Conservation (phyloP, 805 yeast species). For the Teunomyces gatunensis region DNA sequence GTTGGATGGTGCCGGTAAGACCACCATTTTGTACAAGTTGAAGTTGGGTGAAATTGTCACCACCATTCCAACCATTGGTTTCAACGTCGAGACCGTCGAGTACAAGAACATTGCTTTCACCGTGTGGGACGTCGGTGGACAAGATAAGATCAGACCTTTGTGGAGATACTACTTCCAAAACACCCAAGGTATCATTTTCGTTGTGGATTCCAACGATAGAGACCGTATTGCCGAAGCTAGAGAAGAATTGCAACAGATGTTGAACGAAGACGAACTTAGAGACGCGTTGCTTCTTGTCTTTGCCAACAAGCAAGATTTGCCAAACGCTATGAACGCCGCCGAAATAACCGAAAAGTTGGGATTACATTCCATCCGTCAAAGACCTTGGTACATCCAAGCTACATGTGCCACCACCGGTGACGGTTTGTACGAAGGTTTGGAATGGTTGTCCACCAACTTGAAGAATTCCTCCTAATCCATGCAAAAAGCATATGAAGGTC, state of each 20-base stretch:
- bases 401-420: conserved; percentile 94
- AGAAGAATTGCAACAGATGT: conserved; percentile 44
- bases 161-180: conserved; percentile 46
- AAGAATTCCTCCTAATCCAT: conserved; percentile 18
- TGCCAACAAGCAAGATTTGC: conserved; percentile 45
- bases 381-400: conserved; percentile 99
- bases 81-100: conserved; percentile 43
- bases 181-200: conserved; percentile 43
- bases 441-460: conserved; percentile 36
- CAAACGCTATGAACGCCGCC: conserved; percentile 45
- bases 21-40: conserved; percentile 42
- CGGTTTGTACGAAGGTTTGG: conserved; percentile 38
- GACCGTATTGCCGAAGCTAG: conserved; percentile 44
- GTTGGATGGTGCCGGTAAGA: conserved; percentile 43
- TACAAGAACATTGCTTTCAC: conserved; percentile 43
- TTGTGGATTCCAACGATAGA: conserved; percentile 43
- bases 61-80: conserved; percentile 43
- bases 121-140: conserved; percentile 47
- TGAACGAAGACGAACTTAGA: conserved; percentile 43
- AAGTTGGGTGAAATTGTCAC: conserved; percentile 43
- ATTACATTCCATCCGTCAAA: conserved; percentile 85
- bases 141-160: conserved; percentile 42
- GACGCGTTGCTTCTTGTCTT: conserved; percentile 40
- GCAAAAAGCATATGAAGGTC: conserved; percentile 2
- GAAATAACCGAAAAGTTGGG: conserved; percentile 44